These are phyloP conservation scores for Yarrowia keelungensis DNA, from an alignment of 805 yeast species.

Conservation along the genomic window DNA sequence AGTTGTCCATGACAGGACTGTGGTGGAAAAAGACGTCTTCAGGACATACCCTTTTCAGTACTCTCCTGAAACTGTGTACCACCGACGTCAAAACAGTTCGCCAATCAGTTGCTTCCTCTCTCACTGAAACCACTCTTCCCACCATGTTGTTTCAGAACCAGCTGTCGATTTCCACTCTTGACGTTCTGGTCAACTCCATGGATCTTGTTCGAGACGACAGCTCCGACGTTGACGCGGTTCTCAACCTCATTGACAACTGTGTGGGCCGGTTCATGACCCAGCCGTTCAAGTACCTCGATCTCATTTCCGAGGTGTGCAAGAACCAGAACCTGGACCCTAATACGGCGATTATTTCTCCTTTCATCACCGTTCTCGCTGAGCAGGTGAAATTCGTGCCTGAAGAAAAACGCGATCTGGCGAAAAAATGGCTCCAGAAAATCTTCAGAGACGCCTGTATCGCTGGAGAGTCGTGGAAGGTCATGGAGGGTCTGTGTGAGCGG, in stretches of 20 bases:
- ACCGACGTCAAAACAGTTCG: background rate
- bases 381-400: slow-evolving; percentile 65
- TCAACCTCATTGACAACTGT: slow-evolving; percentile 71
- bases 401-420: slow-evolving; percentile 44
- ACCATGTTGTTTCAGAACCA: slow-evolving; percentile 33
- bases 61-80: slow-evolving; percentile 4
- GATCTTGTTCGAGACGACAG: slow-evolving; percentile 4
- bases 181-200: slow-evolving; percentile 36
- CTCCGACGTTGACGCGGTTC: slow-evolving; percentile 42
- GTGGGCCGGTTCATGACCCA: slow-evolving; percentile 71
- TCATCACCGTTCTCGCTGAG: slow-evolving; percentile 65
- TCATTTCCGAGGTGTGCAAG: slow-evolving; percentile 47
- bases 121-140: slow-evolving; percentile 17
- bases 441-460: slow-evolving; percentile 57
- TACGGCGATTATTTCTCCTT: slow-evolving; percentile 59
- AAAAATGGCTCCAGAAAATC: slow-evolving; percentile 61
- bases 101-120: slow-evolving; percentile 22
- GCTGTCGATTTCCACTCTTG: slow-evolving; percentile 13
- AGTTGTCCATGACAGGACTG: slow-evolving; percentile 18
- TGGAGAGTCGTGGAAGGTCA: slow-evolving; percentile 62
- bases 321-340: slow-evolving; percentile 45
- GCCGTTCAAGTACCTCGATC: slow-evolving; percentile 86
- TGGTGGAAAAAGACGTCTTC: slow-evolving; percentile 32
- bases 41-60: background rate
- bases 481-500: slow-evolving; percentile 29